phyloP scores from a whole-genome alignment of 306 rosid species.

The Glycine latifolia region DNA sequence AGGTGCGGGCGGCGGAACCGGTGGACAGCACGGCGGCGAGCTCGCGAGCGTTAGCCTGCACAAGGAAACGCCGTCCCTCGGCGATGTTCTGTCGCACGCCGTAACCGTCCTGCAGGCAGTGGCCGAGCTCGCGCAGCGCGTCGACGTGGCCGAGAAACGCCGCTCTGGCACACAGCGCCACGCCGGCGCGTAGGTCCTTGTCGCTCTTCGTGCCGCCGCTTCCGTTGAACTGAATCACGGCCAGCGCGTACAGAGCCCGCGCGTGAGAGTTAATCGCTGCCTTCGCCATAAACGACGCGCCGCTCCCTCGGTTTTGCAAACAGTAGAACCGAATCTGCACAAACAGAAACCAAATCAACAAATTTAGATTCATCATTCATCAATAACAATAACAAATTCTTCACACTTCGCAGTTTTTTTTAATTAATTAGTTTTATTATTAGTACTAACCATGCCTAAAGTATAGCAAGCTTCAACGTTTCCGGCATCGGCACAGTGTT shows the following conservation, averaged over 20 bases:
- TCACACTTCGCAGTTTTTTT: not conserved
- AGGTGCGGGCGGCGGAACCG: conserved; percentile 48
- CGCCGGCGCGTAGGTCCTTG: conserved; percentile 93
- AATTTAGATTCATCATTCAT: not conserved
- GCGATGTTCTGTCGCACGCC: conserved; percentile 87
- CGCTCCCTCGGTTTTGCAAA: conserved; percentile 84
- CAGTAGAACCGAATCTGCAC: conserved; percentile 94
- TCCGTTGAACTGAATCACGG: conserved; percentile 95
- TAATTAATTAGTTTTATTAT: not conserved
- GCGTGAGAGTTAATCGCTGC: conserved; percentile 95
- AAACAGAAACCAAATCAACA: not conserved
- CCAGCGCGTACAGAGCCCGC: conserved; percentile 85
- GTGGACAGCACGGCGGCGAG: conserved; percentile 74
- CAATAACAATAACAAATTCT: not conserved
- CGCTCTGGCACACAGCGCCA: conserved; percentile 92
- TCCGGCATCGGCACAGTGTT: conserved; percentile 86
- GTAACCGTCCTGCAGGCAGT: conserved; percentile 97
- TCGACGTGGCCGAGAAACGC: conserved; percentile 95
- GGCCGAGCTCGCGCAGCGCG: conserved; percentile 92
- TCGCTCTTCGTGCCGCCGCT: conserved; percentile 95
- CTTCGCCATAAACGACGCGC: conserved; percentile 94
- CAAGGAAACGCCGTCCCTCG: conserved; percentile 87
- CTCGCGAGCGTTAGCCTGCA: conserved; percentile 92
- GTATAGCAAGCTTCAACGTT: conserved; percentile 87
- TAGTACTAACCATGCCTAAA: conserved; percentile 86